Evolutionary conservation across 139 green algal genomes (phyloP), one percentile per base, ranked within the genome.

Genomic region (Closterium sp.): DNA sequence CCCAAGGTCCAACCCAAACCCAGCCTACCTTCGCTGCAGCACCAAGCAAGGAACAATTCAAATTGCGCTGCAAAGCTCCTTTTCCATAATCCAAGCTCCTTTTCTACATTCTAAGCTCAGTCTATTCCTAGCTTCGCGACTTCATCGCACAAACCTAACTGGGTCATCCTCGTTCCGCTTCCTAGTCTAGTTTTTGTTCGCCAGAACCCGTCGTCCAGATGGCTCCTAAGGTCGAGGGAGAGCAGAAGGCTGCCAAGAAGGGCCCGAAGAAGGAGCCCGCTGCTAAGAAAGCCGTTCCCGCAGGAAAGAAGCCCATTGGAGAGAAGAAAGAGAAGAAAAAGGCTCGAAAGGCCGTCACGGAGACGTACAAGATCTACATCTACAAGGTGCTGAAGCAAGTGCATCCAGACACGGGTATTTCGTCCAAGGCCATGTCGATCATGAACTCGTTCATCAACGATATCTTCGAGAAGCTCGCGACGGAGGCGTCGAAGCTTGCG

Each of bases 351-450:
- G 90, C 93, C 32, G 33, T 69, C 2, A 95, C 96, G 95, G 97
- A 98, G 95, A 98, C 96, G 89, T 99, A 98, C 97, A 99, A 99
- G 96, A 98, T 99, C 87, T 99, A 99, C 96, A 99, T 99, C 95
- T 98, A 99, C 97, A 98, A 98, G 96, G 97, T 98, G 28, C 85
- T 95, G 19, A 97, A 97, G 95, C 96, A 97, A 94, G 96, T 97
- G 91, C 96, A 97, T 95, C 96, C 96, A 90, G 96, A 97, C 95
- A 97, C 96, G 89, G 96, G 96, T 88, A 97, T 97, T 94, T 96
- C 94, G 87, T 95, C 92, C 95, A 97, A 97, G 95, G 96, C 96
- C 86, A 97, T 97, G 95, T 95, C 93, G 90, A 97, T 97, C 95
- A 96, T 97, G 95, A 99, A 98, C 96, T 97, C 96, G 4, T 98